These are phyloP conservation scores for Saccharomycopsis hybrid DNA, from an alignment of 1,139 yeast species.

Conservation along the genomic window DNA sequence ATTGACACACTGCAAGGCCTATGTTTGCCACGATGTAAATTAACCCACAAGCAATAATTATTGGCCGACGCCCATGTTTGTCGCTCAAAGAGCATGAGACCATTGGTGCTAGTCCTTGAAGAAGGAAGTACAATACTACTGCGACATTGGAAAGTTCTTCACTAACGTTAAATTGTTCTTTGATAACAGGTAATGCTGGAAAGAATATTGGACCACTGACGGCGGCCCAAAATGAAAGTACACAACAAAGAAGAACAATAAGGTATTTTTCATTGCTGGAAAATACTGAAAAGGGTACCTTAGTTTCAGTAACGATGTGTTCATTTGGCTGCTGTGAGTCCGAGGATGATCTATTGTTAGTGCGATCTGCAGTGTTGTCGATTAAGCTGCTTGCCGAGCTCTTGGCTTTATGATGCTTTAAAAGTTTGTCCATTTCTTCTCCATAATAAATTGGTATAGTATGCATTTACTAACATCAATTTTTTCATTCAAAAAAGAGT, in stretches of 20 bases:
- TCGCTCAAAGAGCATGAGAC: constrained; percentile 61
- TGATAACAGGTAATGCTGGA: constrained; percentile 57
- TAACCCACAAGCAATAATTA: constrained; percentile 44
- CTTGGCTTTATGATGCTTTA: no score
- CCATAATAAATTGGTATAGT: no score
- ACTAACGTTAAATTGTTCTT: constrained; percentile 43
- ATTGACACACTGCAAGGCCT: constrained; percentile 51
- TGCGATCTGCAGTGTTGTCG: no score
- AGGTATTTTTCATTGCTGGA: constrained; percentile 1
- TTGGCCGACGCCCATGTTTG: constrained; percentile 60
- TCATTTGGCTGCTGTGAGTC: no score
- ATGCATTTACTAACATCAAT: no score
- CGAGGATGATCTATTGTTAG: no score
- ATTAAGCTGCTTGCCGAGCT: no score
- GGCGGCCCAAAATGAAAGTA: constrained; percentile 42
- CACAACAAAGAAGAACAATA: background rate
- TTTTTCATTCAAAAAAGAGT: no score
- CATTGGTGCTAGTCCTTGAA: constrained; percentile 67
- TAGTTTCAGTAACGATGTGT: no score
- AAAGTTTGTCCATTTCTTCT: no score
- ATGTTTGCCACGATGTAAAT: constrained; percentile 51
- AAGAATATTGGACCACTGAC: constrained; percentile 63
- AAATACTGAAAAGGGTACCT: constrained; percentile 1
- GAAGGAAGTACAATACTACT: constrained; percentile 62
- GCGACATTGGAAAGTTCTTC: constrained; percentile 55